Conservation (phyloP, 164 flowering plant species). For the Chloranthus sessilifolius region DNA sequence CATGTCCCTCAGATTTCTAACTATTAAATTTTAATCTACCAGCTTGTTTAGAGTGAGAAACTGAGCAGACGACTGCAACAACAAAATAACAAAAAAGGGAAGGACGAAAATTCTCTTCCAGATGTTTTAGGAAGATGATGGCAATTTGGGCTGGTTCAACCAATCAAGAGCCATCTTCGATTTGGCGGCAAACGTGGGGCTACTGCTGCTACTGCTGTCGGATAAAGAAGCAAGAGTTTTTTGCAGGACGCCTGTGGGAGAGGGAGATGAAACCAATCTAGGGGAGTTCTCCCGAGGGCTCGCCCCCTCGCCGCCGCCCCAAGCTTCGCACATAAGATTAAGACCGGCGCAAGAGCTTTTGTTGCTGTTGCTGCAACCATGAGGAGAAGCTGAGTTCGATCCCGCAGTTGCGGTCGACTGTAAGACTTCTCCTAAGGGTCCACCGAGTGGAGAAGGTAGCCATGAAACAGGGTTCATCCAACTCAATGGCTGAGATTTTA, state of each 20-base stretch:
- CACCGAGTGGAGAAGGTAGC: slow-evolving; percentile 56
- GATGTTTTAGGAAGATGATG: too few species aligned
- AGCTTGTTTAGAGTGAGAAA: too few species aligned
- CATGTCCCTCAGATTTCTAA: too few species aligned
- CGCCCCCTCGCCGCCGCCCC: slow-evolving; percentile 15
- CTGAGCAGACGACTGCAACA: too few species aligned
- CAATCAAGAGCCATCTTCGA: slow-evolving; percentile 35
- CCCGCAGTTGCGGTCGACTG: slow-evolving; percentile 30
- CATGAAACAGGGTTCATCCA: slow-evolving; percentile 46
- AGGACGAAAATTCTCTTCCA: too few species aligned
- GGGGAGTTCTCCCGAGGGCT: slow-evolving; percentile 6
- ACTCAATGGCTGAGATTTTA: slow-evolving; percentile 22
- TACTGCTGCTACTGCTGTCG: slow-evolving; percentile 56
- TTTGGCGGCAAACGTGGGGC: slow-evolving; percentile 37
- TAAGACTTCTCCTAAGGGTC: slow-evolving; percentile 77
- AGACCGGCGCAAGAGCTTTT: slow-evolving; percentile 29
- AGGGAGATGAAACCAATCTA: slow-evolving; percentile 36
- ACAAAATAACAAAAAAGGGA: too few species aligned
- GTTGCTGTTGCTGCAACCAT: slow-evolving; percentile 17
- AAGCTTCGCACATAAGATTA: slow-evolving; percentile 24
- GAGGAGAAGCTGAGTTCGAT: slow-evolving; percentile 19
- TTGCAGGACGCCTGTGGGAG: slow-evolving; percentile 42
- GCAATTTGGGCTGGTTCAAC: slow-evolving; percentile 26
- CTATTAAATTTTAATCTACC: too few species aligned
- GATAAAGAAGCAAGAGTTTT: slow-evolving; percentile 45